phyloP scores from a whole-genome alignment of 768 basidiomycete species.

The Pleurotus salmoneostramineus region DNA sequence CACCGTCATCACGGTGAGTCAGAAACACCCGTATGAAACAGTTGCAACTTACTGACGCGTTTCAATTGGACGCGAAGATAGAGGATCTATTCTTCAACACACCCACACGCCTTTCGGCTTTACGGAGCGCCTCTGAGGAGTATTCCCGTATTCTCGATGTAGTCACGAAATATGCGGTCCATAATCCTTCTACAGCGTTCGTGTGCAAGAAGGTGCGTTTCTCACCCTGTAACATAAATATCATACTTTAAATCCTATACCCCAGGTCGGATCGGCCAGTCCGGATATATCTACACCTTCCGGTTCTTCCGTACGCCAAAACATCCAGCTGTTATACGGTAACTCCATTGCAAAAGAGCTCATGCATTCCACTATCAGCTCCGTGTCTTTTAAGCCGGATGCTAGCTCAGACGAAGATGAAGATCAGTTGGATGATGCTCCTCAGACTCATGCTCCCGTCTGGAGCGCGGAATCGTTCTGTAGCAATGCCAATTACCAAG shows the following conservation, averaged over 20 bases:
- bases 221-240: background rate
- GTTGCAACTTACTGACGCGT: background rate
- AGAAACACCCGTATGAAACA: background rate
- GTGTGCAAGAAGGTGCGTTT: constrained; percentile 80
- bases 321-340: constrained; percentile 81
- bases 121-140: constrained; percentile 85
- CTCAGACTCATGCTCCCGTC: constrained; percentile 30
- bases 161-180: constrained; percentile 88
- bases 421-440: constrained; percentile 10
- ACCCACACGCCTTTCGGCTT: constrained; percentile 79
- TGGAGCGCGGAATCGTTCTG: constrained; percentile 78
- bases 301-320: constrained; percentile 55
- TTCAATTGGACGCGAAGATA: constrained; percentile 47
- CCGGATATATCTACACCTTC: constrained; percentile 84
- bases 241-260: background rate
- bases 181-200: constrained; percentile 87
- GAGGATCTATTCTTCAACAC: constrained; percentile 96
- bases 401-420: constrained; percentile 22
- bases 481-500: constrained; percentile 86
- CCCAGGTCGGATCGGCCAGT: constrained; percentile 63
- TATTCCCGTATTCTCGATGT: constrained; percentile 90
- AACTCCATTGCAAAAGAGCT: constrained; percentile 78
- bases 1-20: constrained; percentile 75
- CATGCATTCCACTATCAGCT: constrained; percentile 37
- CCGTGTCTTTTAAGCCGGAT: constrained; percentile 12